A percentile compares a stretch with the other conserved stretches of the same genome.
phyloP scores from a whole-genome alignment of 768 basidiomycete species.

The Clitopilus passeckerianus region DNA sequence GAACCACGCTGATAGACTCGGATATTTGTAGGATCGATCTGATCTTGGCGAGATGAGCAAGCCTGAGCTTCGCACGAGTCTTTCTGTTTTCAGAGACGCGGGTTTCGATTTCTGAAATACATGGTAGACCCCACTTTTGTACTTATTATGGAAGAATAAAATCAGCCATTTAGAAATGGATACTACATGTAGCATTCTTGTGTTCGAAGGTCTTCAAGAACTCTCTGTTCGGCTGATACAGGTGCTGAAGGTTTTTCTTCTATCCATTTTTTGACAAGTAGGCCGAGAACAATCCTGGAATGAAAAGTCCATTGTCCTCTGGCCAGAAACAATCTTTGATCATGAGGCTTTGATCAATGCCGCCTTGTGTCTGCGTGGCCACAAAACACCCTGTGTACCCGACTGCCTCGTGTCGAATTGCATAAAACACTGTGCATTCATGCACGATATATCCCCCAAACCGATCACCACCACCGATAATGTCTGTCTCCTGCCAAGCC shows the following conservation, averaged over 20 bases:
- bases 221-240: too few species aligned
- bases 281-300: background rate
- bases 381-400: background rate
- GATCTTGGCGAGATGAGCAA: slow-evolving; percentile 4
- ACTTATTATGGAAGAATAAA: too few species aligned
- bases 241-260: too few species aligned
- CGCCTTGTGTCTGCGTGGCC: background rate
- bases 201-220: too few species aligned
- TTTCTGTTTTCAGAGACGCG: background rate
- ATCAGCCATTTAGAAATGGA: too few species aligned
- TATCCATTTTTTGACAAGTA: too few species aligned
- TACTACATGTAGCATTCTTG: too few species aligned
- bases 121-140: background rate
- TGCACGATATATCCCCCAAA: background rate
- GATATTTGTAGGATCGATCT: background rate
- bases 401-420: background rate
- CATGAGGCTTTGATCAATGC: background rate
- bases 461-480: background rate
- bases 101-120: background rate
- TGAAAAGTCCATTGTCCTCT: background rate
- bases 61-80: background rate
- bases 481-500: background rate
- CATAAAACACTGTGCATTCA: background rate
- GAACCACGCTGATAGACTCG: slow-evolving; percentile 14
- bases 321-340: background rate